Percentiles rank a stretch among this genome's conserved stretches.
Evolutionary conservation across 2,329 filamentous ascomycete genomes (phyloP).

Genomic region (Leptographium flavum): DNA sequence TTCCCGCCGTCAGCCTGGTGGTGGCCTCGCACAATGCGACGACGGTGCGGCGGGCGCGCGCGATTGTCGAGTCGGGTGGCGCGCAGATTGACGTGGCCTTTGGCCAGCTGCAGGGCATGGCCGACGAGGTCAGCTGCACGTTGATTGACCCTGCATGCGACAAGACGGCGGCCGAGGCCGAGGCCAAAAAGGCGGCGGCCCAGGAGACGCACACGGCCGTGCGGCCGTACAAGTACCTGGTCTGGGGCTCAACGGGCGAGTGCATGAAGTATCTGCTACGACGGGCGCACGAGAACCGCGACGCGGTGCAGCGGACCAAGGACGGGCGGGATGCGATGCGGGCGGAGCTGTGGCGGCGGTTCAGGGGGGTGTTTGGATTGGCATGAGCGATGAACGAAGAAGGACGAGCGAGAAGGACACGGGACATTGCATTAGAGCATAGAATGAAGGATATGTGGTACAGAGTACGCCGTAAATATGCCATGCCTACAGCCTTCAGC

Average conservation of each 20-base stretch:
- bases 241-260: constrained; percentile 59
- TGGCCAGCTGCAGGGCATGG: constrained; percentile 88
- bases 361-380: constrained; percentile 27
- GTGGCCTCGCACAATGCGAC: constrained; percentile 73
- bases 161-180: too few species aligned
- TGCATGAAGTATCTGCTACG: constrained; percentile 74
- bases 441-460: background rate
- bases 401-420: background rate
- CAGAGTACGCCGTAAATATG: too few species aligned
- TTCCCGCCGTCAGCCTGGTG: constrained; percentile 49
- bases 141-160: too few species aligned
- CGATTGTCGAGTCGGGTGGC: constrained; percentile 31
- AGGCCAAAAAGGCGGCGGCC: background rate
- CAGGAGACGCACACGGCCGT: constrained; percentile 11
- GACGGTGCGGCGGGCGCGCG: constrained; percentile 47
- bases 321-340: constrained; percentile 49
- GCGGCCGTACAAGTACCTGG: constrained; percentile 50
- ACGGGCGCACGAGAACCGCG: constrained; percentile 60
- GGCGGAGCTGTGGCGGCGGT: constrained; percentile 42
- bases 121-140: constrained; percentile 58
- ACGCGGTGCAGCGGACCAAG: constrained; percentile 49
- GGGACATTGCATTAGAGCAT: background rate
- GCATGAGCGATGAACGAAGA: background rate
- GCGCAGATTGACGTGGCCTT: constrained; percentile 37
- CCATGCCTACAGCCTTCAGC: background rate